Conservation (phyloP, 768 basidiomycete genomes). For the Suillus luteus region DNA sequence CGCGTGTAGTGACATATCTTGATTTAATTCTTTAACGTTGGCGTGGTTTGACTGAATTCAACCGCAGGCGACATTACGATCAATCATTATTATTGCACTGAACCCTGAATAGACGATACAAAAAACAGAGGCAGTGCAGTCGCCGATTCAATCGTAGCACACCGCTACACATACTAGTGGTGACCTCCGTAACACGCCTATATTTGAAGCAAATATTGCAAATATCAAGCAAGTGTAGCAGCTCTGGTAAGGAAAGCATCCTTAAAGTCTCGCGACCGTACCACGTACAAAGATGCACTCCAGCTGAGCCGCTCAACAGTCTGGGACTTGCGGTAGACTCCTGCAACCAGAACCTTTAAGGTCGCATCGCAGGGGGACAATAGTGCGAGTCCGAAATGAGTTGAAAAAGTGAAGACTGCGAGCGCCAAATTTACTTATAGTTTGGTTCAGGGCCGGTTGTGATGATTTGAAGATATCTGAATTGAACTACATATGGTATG, state of each 20-base stretch:
- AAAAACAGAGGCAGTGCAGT: background rate
- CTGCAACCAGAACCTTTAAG: constrained; percentile 23
- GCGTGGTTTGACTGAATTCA: no score
- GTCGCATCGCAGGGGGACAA: constrained; percentile 35
- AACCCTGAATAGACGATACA: background rate
- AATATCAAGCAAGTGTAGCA: constrained; percentile 21
- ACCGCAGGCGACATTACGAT: background rate
- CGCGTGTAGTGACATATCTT: background rate
- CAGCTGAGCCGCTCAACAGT: constrained; percentile 28
- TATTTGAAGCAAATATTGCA: no score
- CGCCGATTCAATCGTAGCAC: background rate
- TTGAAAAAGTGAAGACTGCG: constrained; percentile 11
- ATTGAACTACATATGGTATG: background rate
- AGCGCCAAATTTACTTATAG: background rate
- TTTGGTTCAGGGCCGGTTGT: background rate
- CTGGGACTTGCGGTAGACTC: constrained; percentile 40
- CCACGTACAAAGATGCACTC: constrained; percentile 24
- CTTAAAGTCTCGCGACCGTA: constrained; percentile 19
- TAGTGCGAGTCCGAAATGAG: constrained; percentile 40
- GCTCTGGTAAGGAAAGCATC: constrained; percentile 37
- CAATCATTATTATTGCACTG: background rate
- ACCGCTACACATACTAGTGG: background rate
- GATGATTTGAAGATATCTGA: background rate
- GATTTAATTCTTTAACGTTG: background rate
- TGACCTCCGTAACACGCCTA: background rate